Conservation (phyloP, 768 basidiomycete species). For the Mycena vitilis region DNA sequence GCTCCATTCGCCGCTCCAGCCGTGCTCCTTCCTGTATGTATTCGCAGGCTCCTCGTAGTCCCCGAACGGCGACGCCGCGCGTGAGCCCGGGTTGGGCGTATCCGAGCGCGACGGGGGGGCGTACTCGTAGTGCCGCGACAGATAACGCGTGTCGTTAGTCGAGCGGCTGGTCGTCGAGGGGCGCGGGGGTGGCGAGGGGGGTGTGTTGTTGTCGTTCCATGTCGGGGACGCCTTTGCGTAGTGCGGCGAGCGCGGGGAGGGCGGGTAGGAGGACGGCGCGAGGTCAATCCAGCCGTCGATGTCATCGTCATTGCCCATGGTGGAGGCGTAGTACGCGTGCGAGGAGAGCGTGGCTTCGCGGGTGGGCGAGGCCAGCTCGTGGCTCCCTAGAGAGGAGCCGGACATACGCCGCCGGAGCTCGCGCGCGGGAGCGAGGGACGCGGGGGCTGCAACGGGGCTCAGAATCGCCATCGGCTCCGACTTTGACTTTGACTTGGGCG, state of each 20-base stretch:
- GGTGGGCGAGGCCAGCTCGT: constrained; percentile 13
- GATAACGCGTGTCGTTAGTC: constrained; percentile 18
- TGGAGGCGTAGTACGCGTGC: background rate
- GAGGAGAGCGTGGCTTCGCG: constrained; percentile 2
- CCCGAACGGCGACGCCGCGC: background rate
- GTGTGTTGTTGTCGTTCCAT: constrained; percentile 1
- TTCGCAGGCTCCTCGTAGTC: background rate
- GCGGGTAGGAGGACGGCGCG: constrained; percentile 16
- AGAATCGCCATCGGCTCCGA: background rate
- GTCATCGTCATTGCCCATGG: background rate
- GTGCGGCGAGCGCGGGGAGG: constrained; percentile 19
- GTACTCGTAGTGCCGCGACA: constrained; percentile 23
- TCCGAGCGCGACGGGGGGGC: background rate
- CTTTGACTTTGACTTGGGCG: background rate
- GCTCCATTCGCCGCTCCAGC: constrained; percentile 34
- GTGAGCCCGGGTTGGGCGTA: background rate
- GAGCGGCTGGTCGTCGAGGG: constrained; percentile 17
- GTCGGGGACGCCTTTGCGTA: constrained; percentile 6
- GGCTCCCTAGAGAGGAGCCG: constrained; percentile 1
- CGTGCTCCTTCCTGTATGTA: constrained; percentile 27
- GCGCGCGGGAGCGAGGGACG: constrained; percentile 7
- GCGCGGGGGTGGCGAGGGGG: constrained; percentile 1
- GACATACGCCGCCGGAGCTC: background rate
- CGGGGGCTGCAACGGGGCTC: constrained; percentile 8
- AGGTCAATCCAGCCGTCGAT: constrained; percentile 10